Base-by-base conservation (phyloP, 257 asterid species). In the Lycium ferocissimum region DNA sequence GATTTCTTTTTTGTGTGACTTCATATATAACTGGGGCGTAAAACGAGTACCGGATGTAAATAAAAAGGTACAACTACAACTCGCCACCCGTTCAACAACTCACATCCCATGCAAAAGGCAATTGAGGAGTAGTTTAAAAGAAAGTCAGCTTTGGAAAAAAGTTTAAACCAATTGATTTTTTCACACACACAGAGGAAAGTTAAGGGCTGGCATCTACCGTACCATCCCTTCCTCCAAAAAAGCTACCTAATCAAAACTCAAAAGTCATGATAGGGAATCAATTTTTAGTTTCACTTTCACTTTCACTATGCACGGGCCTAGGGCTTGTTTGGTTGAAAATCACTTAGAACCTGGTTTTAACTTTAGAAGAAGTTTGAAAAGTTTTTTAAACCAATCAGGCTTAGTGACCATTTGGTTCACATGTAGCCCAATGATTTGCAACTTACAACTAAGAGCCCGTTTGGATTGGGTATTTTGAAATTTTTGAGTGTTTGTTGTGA, bases 271-370 rank as follows among this genome's bases (percentile, higher is more conserved):
- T 26, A 51, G 47, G 82, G 82, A 76, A 76, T 76, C 82, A 76
- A 76, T 51, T 76, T 70, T 76, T 22, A 76, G 81, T 13, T 51
- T 76, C 81, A 49, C 81, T 76, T 43, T 71, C 79, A 71, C 56
- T 71, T 76, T 76, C 82, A 76, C 82, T 76, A 76, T 76, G 82
- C 82, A 76, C 65, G 82, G 63, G 12, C n/a, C 4, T 7, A 13
- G 0, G 47, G 3, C 45, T 26, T 76, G 65, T 53, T 76, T 69
- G 78, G 26, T 69, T 49, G 54, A 49, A 49, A 7, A 49, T 9
- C 11, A 8, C 9, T 56, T 56, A 56, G 61, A 56, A 56, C 61
- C n/a, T 51, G 12, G 56, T 51, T 7, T 51, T 10, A 8, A 51
- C 1, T 51, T 51, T 51, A 51, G 56, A 51, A 8, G 8, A 51